Conservation (phyloP, 2,329 filamentous ascomycete species). For the Diaporthe vexans region DNA sequence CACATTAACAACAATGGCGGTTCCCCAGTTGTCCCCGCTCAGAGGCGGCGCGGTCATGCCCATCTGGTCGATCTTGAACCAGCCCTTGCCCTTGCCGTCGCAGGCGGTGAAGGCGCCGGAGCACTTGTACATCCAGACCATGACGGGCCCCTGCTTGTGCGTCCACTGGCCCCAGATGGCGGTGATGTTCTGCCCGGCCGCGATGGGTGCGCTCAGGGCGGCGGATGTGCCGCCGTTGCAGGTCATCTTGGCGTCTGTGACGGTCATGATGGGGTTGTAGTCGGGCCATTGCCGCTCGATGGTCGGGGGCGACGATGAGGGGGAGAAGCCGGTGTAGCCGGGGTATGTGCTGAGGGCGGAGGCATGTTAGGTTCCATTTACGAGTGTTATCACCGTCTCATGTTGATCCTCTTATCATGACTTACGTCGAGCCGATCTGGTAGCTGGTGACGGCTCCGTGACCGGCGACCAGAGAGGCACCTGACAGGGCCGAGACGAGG, state of each 20-base stretch:
- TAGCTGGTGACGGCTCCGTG: constrained; percentile 62
- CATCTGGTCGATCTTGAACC: constrained; percentile 72
- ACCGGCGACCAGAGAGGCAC: constrained; percentile 50
- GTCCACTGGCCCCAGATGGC: constrained; percentile 71
- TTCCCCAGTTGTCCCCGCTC: constrained; percentile 62
- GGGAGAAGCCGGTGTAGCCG: constrained; percentile 65
- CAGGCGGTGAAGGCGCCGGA: constrained; percentile 62
- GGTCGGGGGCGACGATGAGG: constrained; percentile 61
- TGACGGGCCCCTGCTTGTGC: constrained; percentile 69
- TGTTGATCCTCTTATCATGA: too few relatives aligned
- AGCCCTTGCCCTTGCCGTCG: constrained; percentile 65
- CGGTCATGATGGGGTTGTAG: constrained; percentile 67
- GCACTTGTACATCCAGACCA: constrained; percentile 71
- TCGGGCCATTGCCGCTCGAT: constrained; percentile 71
- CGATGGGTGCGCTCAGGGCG: constrained; percentile 58
- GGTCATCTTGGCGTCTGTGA: constrained; percentile 64
- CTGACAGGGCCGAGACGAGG: constrained; percentile 36
- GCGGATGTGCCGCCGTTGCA: constrained; percentile 69
- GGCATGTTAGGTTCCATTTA: too few relatives aligned
- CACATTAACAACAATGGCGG: constrained; percentile 57
- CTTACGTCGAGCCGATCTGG: constrained; percentile 55
- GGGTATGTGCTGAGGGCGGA: constrained; percentile 50
- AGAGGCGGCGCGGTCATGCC: constrained; percentile 61
- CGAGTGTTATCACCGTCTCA: too few relatives aligned
- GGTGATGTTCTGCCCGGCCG: constrained; percentile 62